Conservation (phyloP, 192 early-diverging fungal genomes). For the Coemansia nantahalensis region DNA sequence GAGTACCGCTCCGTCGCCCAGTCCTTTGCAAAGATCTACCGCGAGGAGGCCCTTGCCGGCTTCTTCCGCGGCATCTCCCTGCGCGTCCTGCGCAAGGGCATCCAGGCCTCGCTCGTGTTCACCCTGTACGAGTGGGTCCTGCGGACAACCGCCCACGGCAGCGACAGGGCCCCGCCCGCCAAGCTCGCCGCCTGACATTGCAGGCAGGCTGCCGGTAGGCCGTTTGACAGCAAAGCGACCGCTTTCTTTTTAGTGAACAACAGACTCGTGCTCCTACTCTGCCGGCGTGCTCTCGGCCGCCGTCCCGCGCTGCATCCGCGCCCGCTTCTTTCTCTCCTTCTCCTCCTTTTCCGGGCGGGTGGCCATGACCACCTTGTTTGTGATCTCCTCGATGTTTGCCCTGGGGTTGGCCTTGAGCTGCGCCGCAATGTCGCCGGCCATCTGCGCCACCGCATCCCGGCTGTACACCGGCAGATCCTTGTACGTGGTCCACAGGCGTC, state of each 20-base stretch:
- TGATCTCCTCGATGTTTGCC: conserved; percentile 44
- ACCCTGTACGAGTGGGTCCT: conserved; percentile 81
- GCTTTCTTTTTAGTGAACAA: too few species aligned
- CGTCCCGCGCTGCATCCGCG: not conserved
- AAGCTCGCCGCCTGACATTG: conserved; percentile 9
- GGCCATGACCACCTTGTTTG: conserved; percentile 26
- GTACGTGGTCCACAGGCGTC: conserved; percentile 34
- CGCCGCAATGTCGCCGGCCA: conserved; percentile 24
- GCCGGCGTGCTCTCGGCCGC: too few species aligned
- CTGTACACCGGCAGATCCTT: conserved; percentile 41
- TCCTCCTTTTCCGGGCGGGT: conserved; percentile 20
- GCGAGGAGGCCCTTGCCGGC: conserved; percentile 71
- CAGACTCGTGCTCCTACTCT: too few species aligned
- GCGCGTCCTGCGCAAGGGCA: conserved; percentile 76
- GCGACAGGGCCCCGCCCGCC: conserved; percentile 5
- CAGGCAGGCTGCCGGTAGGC: not conserved
- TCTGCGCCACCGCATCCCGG: conserved; percentile 21
- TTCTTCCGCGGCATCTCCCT: conserved; percentile 85
- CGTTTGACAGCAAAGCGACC: not conserved
- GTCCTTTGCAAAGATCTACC: conserved; percentile 50
- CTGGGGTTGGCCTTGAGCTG: conserved; percentile 31
- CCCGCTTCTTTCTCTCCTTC: not conserved
- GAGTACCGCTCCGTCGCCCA: conserved; percentile 58
- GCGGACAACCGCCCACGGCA: conserved; percentile 3
- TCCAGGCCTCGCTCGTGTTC: conserved; percentile 86